Evolutionary conservation across 2,329 filamentous ascomycete genomes (phyloP).

Genomic region (Plectosphaerella sp.): DNA sequence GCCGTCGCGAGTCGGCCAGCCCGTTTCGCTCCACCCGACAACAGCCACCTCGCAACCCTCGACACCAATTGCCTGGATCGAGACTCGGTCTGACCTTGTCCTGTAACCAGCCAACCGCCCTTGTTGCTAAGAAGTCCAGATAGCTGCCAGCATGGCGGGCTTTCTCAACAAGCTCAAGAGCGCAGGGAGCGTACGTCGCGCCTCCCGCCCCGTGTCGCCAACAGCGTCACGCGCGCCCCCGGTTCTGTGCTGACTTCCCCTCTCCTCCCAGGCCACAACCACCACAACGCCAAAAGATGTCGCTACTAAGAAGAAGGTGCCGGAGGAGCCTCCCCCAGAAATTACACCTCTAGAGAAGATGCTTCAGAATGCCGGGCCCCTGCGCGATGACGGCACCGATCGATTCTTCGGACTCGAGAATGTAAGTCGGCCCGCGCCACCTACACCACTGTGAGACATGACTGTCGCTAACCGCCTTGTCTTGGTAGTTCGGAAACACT

Average conservation of each 20-base stretch:
- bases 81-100: slow-evolving; percentile 1
- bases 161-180: slow-evolving; percentile 58
- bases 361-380: slow-evolving; percentile 73
- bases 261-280: slow-evolving; percentile 33
- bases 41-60: slow-evolving; percentile 11
- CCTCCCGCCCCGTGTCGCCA: not conserved
- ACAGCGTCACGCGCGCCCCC: not conserved
- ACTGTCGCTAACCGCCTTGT: slow-evolving; percentile 27
- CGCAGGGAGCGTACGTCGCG: slow-evolving; percentile 45
- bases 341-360: slow-evolving; percentile 66
- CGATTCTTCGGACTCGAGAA: slow-evolving; percentile 99
- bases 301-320: slow-evolving; percentile 51
- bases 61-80: slow-evolving; percentile 4
- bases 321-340: slow-evolving; percentile 54
- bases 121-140: not conserved
- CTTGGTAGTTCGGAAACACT: slow-evolving; percentile 83
- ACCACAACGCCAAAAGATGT: slow-evolving; percentile 30
- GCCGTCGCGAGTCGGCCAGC: not conserved
- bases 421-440: slow-evolving; percentile 51
- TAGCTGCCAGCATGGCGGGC: slow-evolving; percentile 40
- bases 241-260: slow-evolving; percentile 2
- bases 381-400: slow-evolving; percentile 85
- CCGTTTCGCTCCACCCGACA: slow-evolving; percentile 19
- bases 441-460: slow-evolving; percentile 7
- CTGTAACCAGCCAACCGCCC: not conserved